These are phyloP conservation scores for Globisporangium polare DNA, from an alignment of 352 stramenopile genomes.

Conservation along the genomic window DNA sequence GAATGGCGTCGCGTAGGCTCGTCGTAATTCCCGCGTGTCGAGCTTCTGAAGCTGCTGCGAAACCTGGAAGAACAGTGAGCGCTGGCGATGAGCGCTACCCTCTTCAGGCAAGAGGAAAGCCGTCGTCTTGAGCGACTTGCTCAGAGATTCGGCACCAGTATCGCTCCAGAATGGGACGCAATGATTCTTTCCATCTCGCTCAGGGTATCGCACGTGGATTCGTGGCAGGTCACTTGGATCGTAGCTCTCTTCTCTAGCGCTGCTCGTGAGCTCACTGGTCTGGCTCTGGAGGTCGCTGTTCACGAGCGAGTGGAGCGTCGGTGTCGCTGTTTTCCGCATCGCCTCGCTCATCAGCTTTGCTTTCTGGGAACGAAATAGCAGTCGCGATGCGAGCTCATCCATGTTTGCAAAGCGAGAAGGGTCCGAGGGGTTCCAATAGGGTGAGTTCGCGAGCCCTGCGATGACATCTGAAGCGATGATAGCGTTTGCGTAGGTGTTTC, in stretches of 20 bases:
- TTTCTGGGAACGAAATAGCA: conserved; percentile 44
- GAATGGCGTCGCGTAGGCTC: conserved; percentile 28
- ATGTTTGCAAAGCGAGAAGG: conserved; percentile 20
- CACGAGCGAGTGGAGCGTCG: conserved; percentile 5
- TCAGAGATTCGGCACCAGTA: too few species aligned
- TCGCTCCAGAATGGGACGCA: conserved; percentile 12
- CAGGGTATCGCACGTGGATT: conserved; percentile 3
- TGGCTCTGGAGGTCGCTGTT: neutral
- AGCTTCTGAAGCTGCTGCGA: conserved; percentile 14
- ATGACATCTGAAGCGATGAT: conserved; percentile 8
- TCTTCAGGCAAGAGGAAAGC: neutral
- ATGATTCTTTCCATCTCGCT: neutral
- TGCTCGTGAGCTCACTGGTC: neutral
- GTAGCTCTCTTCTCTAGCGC: neutral
- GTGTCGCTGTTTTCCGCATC: conserved; percentile 19
- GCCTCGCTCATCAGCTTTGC: conserved; percentile 28
- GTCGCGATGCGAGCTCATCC: conserved; percentile 4
- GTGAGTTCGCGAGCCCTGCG: conserved; percentile 22
- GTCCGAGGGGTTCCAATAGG: conserved; percentile 21
- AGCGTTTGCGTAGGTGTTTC: neutral
- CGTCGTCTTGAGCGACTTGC: neutral
- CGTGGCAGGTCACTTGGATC: conserved; percentile 14
- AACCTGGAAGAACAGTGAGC: conserved; percentile 16
- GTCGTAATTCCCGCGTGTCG: conserved; percentile 25
- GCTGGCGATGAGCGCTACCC: neutral